phyloP scores from a whole-genome alignment of 805 yeast genomes.

The Yarrowia deformans region DNA sequence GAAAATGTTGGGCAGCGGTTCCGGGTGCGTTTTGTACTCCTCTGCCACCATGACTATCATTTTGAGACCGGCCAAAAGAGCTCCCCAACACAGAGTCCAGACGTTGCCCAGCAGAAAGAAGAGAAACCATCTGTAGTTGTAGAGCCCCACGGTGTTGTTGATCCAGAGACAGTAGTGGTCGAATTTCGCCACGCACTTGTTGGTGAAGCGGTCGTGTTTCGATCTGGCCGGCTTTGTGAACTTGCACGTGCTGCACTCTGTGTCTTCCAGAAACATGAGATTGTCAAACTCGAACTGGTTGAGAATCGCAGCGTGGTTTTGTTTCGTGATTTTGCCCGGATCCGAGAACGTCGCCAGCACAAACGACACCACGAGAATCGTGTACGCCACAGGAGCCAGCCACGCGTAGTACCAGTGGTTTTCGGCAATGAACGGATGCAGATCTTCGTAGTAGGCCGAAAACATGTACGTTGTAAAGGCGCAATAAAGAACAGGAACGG shows the following conservation, averaged over 20 bases:
- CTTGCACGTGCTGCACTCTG: slow-evolving; percentile 59
- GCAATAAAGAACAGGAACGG: slow-evolving; percentile 44
- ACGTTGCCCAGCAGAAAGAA: slow-evolving; percentile 61
- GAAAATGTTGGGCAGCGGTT: slow-evolving; percentile 8
- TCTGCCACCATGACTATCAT: slow-evolving; percentile 25
- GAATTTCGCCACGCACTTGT: slow-evolving; percentile 56
- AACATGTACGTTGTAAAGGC: slow-evolving; percentile 40
- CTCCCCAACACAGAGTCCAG: slow-evolving; percentile 56
- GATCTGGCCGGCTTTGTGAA: slow-evolving; percentile 63
- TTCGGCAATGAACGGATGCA: slow-evolving; percentile 42
- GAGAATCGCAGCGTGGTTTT: slow-evolving; percentile 46
- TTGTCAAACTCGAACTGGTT: slow-evolving; percentile 55
- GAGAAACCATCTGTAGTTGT: slow-evolving; percentile 68
- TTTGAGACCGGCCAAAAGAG: slow-evolving; percentile 46
- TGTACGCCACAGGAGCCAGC: slow-evolving; percentile 42
- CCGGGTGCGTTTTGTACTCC: slow-evolving; percentile 41
- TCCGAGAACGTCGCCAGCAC: slow-evolving; percentile 49
- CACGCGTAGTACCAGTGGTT: slow-evolving; percentile 33
- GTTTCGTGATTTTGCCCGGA: slow-evolving; percentile 51
- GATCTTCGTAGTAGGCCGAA: slow-evolving; percentile 39
- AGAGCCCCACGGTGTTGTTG: slow-evolving; percentile 66
- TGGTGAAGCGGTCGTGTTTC: slow-evolving; percentile 65
- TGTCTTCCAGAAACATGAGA: slow-evolving; percentile 60
- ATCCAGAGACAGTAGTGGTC: slow-evolving; percentile 73
- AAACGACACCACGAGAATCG: slow-evolving; percentile 45